Base-by-base conservation (phyloP, 768 basidiomycete species). In the Boletus coccyginus region DNA sequence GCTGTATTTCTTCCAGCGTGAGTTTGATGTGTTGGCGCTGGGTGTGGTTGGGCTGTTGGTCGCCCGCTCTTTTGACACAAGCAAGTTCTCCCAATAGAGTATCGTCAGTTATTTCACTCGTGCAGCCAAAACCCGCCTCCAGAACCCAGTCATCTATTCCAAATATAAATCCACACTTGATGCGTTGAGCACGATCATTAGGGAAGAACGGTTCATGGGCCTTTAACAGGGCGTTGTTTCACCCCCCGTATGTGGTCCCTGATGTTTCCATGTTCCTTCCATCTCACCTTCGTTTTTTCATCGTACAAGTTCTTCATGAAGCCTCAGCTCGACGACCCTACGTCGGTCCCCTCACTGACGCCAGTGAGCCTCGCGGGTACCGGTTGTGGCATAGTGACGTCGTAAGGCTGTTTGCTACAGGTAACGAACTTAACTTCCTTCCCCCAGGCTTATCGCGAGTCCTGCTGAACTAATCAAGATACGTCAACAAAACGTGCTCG, bases 401-500 rank as follows among this genome's bases (percentile, higher is more conserved):
- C 92, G 90, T 93, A 68, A 66, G 90, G 43, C 53, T 24, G 21
- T 56, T 53, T 58, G 27, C 35, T 54, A 6, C 24, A n/a, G n/a
- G n/a, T 59, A 56, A 50, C 13, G 19, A 42, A 52, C 41, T n/a
- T 13, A 40, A 5, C 8, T 19, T 29, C 36, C 8, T n/a, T 8
- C 3, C 9, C 19, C 16, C 39, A 92, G 91, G 7, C 61, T 91
- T 11, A 70, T 95, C 53, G 90, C 91, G 3, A 86, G 89, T 2
- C 93, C 94, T 0, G 89, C 86, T 9, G 94, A 96, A 60, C 79
- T 94, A 2, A 78, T 96, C 74, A 96, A 96, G 77, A 92, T 94
- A 68, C 81, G 87, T 35, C 88, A 90, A 61, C 90, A 92, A 61
- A 79, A 82, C 32, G 71, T 80, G 52, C 68, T 83, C 46, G 52